phyloP scores from a whole-genome alignment of 164 flowering plant species.

The Echeveria elegans region DNA sequence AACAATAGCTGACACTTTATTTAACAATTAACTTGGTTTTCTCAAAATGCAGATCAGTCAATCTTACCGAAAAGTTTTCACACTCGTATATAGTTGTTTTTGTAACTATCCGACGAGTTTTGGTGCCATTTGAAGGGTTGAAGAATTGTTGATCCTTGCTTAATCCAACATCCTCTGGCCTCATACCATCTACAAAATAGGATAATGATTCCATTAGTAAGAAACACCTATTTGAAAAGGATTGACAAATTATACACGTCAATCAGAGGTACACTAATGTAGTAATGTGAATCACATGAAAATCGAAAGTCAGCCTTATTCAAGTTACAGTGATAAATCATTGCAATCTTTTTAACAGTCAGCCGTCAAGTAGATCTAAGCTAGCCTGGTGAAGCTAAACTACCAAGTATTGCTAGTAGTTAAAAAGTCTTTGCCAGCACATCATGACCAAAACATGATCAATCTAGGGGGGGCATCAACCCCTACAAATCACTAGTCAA shows the following conservation, averaged over 20 bases:
- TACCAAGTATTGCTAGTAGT: no score
- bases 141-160: conserved; percentile 41
- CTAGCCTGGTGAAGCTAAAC: no score
- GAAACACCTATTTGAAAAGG: background rate
- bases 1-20: background rate
- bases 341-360: background rate
- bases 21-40: background rate
- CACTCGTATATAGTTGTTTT: conserved; percentile 55
- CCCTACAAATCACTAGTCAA: no score
- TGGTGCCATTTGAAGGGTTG: conserved; percentile 18
- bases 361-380: background rate
- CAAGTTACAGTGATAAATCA: background rate
- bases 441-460: background rate
- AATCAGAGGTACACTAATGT: background rate
- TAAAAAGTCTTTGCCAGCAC: background rate
- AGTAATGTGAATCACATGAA: background rate
- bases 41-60: background rate
- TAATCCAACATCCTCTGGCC: conserved; percentile 70
- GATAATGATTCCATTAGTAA: background rate
- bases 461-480: background rate
- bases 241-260: background rate
- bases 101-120: conserved; percentile 37
- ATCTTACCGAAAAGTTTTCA: conserved; percentile 61
- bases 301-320: background rate
- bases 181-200: conserved; percentile 44